These are phyloP conservation scores for Apocynum venetum DNA, from an alignment of 257 asterid genomes.

Conservation along the genomic window DNA sequence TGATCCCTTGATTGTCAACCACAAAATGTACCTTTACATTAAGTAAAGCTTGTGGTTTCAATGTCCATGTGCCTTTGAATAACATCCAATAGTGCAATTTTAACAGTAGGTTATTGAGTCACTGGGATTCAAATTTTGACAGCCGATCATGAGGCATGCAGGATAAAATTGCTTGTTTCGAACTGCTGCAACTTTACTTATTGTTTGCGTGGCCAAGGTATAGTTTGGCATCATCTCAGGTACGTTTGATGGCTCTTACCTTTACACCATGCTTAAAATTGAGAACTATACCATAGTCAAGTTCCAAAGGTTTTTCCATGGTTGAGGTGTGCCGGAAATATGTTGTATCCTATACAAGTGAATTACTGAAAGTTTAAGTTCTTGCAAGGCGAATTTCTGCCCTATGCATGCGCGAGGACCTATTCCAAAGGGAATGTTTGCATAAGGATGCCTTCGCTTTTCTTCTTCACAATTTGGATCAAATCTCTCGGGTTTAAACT, in stretches of 20 bases:
- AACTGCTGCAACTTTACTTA: neutral
- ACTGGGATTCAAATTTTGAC: too few species aligned
- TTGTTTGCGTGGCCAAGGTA: conserved; percentile 1
- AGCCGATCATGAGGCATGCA: too few species aligned
- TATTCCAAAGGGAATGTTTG: conserved; percentile 87
- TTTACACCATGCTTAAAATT: conserved; percentile 81
- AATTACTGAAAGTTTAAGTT: conserved; percentile 65
- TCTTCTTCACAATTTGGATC: conserved; percentile 89
- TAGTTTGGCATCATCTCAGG: conserved; percentile 13
- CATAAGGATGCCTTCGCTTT: conserved; percentile 82
- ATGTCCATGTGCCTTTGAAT: too few species aligned
- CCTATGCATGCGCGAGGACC: conserved; percentile 97
- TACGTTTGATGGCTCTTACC: conserved; percentile 61
- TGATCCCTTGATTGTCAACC: too few species aligned
- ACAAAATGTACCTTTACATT: too few species aligned
- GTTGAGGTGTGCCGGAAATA: conserved; percentile 64
- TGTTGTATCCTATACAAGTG: conserved; percentile 76
- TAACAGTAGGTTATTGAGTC: too few species aligned
- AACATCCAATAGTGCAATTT: too few species aligned
- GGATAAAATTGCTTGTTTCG: too few species aligned
- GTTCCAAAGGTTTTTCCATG: conserved; percentile 76
- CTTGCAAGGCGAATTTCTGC: conserved; percentile 83
- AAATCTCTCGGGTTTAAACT: conserved; percentile 89
- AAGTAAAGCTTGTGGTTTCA: too few species aligned
- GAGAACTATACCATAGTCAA: conserved; percentile 75